These are phyloP conservation scores for Daedaleopsis sinensis DNA, from an alignment of 768 basidiomycete genomes.

Conservation along the genomic window DNA sequence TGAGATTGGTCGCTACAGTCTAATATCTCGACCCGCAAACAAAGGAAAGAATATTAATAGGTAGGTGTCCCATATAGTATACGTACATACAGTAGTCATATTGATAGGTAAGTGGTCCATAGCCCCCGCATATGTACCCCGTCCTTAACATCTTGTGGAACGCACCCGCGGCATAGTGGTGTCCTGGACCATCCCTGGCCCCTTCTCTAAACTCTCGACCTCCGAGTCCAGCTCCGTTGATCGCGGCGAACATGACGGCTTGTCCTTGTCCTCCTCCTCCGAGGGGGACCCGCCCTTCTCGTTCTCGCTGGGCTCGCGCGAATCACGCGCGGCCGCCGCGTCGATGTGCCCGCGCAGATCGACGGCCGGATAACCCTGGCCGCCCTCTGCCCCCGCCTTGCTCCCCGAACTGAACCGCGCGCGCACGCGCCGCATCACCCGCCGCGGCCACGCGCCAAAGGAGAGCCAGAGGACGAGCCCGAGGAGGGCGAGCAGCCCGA, in stretches of 20 bases:
- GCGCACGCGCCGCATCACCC: conserved; percentile 11
- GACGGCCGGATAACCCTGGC: not conserved
- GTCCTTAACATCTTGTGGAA: conserved; percentile 6
- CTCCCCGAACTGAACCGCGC: not conserved
- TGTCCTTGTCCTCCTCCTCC: not conserved
- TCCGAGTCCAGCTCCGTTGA: conserved; percentile 8
- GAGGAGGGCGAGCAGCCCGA: conserved; percentile 29
- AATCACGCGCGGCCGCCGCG: not conserved
- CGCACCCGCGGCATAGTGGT: conserved; percentile 9
- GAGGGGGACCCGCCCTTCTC: conserved; percentile 1
- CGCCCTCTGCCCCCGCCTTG: not conserved
- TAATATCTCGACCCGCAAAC: not conserved
- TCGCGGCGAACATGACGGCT: not conserved
- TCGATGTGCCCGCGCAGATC: not conserved
- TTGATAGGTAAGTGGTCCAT: not conserved
- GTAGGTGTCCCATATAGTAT: no score
- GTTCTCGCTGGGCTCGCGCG: conserved; percentile 1
- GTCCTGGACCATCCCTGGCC: not conserved
- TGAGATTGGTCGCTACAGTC: not conserved
- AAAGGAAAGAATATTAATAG: no score
- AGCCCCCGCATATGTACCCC: not conserved
- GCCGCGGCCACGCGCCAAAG: conserved; percentile 28
- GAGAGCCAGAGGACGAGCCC: conserved; percentile 30
- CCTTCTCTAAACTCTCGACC: conserved; percentile 10
- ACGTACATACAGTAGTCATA: not conserved